Evolutionary conservation across 2,329 filamentous ascomycete genomes (phyloP), one percentile per base, ranked within the genome.

Genomic region (Beauveria sp.): DNA sequence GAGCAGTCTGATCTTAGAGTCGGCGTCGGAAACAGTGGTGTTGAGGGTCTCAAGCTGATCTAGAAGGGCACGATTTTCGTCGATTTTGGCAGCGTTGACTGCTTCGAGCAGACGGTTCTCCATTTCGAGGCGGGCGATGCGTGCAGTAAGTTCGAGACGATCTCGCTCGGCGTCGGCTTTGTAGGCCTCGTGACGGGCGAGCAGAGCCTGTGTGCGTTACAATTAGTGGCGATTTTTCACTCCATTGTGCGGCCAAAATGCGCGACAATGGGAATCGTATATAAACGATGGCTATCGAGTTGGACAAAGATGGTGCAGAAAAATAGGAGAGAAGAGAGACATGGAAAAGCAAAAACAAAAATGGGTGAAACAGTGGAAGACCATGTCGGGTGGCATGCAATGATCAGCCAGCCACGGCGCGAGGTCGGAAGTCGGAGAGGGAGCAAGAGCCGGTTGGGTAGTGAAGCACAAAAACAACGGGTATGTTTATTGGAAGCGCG

Each of bases 101-200:
- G 81, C 79, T 74, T 96, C 90, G 64, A 96, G 83, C 63, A 84
- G 79, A 69, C 79, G 80, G 76, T 96, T 96, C 67, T 86, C 84
- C 68, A 75, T 75, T 76, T 96, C 91, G 58, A 99, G 81, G 65
- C 81, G 81, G 67, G 89, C 87, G 71, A 97, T 92, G 64, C 84
- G 89, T 52, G 79, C 75, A 50, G 84, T 82, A 75, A 97, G 86
- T 64, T 87, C 84, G 64, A 81, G 78, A 63, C 93, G 89, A 72
- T 97, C 92, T 67, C 86, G 86, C 78, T 96, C 92, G 63, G 93
- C 91, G 73, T 96, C 91, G 67, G 88, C 88, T 82, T 97, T 93
- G 75, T 96, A 97, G 63, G 90, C 86, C 79, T 98, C 93, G 83
- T 99, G 93, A 69, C 93, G 89, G 66, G 89, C 86, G 47, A 99